Conservation (phyloP, 169 alveolate species). For the Plasmodium gonderi region DNA sequence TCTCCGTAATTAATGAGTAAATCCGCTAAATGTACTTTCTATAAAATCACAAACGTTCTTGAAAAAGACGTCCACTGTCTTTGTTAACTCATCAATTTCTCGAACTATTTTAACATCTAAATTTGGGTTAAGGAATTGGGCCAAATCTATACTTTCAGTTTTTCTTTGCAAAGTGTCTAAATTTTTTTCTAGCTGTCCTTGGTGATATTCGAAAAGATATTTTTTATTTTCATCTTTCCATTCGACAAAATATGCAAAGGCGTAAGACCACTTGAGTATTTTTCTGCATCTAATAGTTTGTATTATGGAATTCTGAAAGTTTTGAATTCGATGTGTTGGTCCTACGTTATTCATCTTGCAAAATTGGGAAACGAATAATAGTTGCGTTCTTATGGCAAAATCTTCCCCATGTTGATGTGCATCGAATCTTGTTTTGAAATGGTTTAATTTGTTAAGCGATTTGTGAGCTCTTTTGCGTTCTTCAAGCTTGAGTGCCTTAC, state of each 20-base stretch:
- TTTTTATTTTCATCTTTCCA: conserved; percentile 43
- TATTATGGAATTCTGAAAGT: conserved; percentile 34
- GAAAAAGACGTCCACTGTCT: conserved; percentile 17
- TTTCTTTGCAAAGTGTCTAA: conserved; percentile 42
- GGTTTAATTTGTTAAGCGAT: conserved; percentile 22
- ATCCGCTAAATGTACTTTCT: neutral
- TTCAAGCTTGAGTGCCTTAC: neutral
- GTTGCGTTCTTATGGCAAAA: conserved; percentile 32
- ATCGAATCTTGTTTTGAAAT: conserved; percentile 51
- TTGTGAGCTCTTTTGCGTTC: conserved; percentile 21
- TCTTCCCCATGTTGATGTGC: conserved; percentile 60
- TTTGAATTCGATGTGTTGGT: neutral
- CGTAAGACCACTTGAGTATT: conserved; percentile 65
- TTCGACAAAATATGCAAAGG: conserved; percentile 38
- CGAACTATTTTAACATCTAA: conserved; percentile 11
- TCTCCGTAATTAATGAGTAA: neutral
- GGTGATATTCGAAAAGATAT: conserved; percentile 56
- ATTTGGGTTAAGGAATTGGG: conserved; percentile 4
- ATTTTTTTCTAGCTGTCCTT: conserved; percentile 66
- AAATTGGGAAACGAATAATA: conserved; percentile 14
- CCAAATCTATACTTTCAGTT: conserved; percentile 49
- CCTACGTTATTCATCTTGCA: conserved; percentile 5
- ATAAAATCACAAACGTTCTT: conserved; percentile 26
- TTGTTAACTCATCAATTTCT: conserved; percentile 16
- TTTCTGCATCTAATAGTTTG: conserved; percentile 53